Evolutionary conservation across 495 filamentous ascomycete genomes (phyloP), one percentile per base, ranked within the genome.

Genomic region (Sphaerosporella brunnea): DNA sequence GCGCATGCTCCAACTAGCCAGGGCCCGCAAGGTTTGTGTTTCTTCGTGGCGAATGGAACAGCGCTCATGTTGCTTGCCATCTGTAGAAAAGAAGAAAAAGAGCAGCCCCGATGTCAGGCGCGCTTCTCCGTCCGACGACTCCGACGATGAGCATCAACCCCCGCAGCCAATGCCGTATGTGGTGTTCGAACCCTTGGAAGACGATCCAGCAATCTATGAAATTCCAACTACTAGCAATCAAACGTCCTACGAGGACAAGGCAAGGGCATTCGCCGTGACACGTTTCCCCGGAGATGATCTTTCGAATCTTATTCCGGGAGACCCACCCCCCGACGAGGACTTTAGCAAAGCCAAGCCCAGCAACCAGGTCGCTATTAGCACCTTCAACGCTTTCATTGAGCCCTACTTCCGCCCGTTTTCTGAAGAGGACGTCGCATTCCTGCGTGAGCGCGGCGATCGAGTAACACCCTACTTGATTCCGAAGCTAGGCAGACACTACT

Each of bases 191-290:
- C 86, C 82, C 1, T 93, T 99, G 56, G 88, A 87, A 32, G 78
- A 90, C 53, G 90, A 99, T 58, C 84, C 87, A 0, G 95, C 87
- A 30, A 71, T 95, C 40, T 99, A 99, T 64, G 79, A 96, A 47
- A 94, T 99, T 48, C 78, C 80, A 11, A 70, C 79, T 1, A 67
- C 85, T 7, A 72, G 69, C 3, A 68, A 74, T 2, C 77, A 71
- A 35, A 92, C 88, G 77, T 73, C 72, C 2, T 77, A 86, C 51
- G 82, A 86, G 3, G 79, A 88, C 51, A 81, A 79, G 61, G 79
- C 77, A 49, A 74, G 84, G 51, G 84, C 95, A 35, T 93, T 82
- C 63, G 82, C 82, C 10, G 90, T 99, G 4, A 74, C 82, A 4
- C 65, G 69, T 3, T 99, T 92, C 59, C 90, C 90, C 0, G 67